Conservation (phyloP, 371 early-diverging fungal species). For the Amoeboaphelidium protococcarum region DNA sequence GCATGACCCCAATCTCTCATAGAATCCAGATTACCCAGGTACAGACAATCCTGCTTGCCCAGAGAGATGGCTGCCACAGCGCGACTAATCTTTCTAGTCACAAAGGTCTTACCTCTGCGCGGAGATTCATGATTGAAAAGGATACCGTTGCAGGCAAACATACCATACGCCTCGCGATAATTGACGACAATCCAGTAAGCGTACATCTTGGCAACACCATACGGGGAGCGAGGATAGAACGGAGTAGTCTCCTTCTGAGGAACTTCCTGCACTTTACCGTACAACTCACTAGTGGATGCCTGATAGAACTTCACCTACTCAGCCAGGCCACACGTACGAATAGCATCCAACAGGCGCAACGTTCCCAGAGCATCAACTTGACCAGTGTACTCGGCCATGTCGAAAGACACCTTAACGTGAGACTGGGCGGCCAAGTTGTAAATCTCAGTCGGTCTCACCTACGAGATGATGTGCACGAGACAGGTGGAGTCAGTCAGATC, state of each 20-base stretch:
- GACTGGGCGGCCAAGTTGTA: conserved; percentile 29
- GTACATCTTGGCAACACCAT: conserved; percentile 54
- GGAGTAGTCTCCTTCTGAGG: conserved; percentile 62
- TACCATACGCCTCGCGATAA: conserved; percentile 53
- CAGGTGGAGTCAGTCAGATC: conserved; percentile 59
- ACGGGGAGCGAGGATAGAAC: conserved; percentile 61
- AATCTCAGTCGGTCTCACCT: conserved; percentile 6
- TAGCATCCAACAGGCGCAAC: conserved; percentile 47
- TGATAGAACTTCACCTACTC: conserved; percentile 52
- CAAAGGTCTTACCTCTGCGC: conserved; percentile 44
- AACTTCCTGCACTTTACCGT: conserved; percentile 50
- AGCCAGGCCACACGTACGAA: conserved; percentile 42
- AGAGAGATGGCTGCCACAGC: conserved; percentile 49
- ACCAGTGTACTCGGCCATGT: conserved; percentile 67
- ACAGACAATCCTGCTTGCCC: conserved; percentile 36
- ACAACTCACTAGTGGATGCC: conserved; percentile 51
- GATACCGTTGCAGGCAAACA: conserved; percentile 62
- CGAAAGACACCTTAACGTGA: conserved; percentile 65
- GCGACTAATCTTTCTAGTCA: conserved; percentile 54
- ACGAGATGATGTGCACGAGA: conserved; percentile 40
- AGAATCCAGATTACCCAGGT: conserved; percentile 56
- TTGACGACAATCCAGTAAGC: conserved; percentile 56
- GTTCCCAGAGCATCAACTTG: conserved; percentile 58
- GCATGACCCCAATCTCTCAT: conserved; percentile 75
- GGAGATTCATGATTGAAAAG: conserved; percentile 68